Conservation (phyloP, 192 early-diverging fungal genomes). For the Backusella sp. region DNA sequence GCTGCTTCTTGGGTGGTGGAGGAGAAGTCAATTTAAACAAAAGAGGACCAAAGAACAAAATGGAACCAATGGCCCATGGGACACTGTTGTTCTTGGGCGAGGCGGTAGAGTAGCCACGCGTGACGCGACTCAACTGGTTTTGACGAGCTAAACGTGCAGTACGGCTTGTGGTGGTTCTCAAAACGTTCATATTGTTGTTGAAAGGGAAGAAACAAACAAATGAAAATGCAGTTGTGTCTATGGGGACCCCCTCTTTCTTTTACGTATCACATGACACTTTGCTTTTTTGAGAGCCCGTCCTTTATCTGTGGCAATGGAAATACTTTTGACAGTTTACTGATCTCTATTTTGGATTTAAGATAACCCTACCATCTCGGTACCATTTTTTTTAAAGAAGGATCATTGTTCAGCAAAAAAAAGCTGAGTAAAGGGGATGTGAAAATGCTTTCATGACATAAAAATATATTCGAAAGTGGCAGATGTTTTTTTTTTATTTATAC, state of each 20-base stretch:
- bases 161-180: neutral
- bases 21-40: conserved; percentile 46
- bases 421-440: too few relatives aligned
- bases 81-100: conserved; percentile 7
- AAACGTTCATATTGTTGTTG: neutral
- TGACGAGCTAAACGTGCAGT: neutral
- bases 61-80: conserved; percentile 44
- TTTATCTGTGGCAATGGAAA: too few relatives aligned
- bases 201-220: neutral
- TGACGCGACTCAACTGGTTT: neutral
- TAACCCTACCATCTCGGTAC: too few relatives aligned
- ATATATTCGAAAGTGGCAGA: too few relatives aligned
- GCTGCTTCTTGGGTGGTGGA: conserved; percentile 39
- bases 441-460: too few relatives aligned
- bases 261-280: neutral
- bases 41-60: conserved; percentile 48
- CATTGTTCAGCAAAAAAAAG: too few relatives aligned
- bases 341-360: too few relatives aligned
- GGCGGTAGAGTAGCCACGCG: conserved; percentile 7
- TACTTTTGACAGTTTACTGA: too few relatives aligned
- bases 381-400: too few relatives aligned
- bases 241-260: neutral
- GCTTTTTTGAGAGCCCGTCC: too few relatives aligned
- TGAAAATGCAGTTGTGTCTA: neutral
- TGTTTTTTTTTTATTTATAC: too few relatives aligned